phyloP scores from a whole-genome alignment of 257 asterid species.

The Nicotiana paniculata region DNA sequence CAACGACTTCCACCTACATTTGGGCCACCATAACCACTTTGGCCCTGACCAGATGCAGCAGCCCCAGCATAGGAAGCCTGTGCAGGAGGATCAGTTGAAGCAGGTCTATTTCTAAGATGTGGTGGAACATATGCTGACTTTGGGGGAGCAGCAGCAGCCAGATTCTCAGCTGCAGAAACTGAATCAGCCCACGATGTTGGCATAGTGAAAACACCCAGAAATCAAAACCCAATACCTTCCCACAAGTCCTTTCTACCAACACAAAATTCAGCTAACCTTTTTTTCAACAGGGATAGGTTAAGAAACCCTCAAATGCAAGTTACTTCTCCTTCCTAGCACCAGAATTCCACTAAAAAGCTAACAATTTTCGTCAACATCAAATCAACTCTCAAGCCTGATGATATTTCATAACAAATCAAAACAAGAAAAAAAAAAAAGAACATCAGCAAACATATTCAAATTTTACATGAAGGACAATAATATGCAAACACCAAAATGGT shows the following conservation, averaged over 20 bases:
- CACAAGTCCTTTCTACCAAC: slow-evolving; percentile 14
- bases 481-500: not conserved
- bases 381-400: not conserved
- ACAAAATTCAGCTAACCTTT: slow-evolving; percentile 15
- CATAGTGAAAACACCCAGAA: slow-evolving; percentile 44
- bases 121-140: slow-evolving; percentile 74
- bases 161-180: slow-evolving; percentile 41
- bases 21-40: slow-evolving; percentile 32
- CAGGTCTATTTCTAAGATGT: slow-evolving; percentile 75
- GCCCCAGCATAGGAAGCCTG: slow-evolving; percentile 39
- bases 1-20: slow-evolving; percentile 31
- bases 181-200: slow-evolving; percentile 87
- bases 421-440: not conserved
- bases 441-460: not conserved
- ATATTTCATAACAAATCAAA: not conserved
- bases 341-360: slow-evolving; percentile 9
- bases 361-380: slow-evolving; percentile 31
- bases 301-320: slow-evolving; percentile 20
- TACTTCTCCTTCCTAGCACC: not conserved
- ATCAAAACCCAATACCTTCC: not conserved
- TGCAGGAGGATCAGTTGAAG: slow-evolving; percentile 38
- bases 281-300: slow-evolving; percentile 8
- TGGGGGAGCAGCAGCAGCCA: slow-evolving; percentile 35
- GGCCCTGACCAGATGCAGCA: slow-evolving; percentile 29
- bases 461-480: not conserved